phyloP scores from a whole-genome alignment of 106 monocot genomes.

The Dioscorea alata region DNA sequence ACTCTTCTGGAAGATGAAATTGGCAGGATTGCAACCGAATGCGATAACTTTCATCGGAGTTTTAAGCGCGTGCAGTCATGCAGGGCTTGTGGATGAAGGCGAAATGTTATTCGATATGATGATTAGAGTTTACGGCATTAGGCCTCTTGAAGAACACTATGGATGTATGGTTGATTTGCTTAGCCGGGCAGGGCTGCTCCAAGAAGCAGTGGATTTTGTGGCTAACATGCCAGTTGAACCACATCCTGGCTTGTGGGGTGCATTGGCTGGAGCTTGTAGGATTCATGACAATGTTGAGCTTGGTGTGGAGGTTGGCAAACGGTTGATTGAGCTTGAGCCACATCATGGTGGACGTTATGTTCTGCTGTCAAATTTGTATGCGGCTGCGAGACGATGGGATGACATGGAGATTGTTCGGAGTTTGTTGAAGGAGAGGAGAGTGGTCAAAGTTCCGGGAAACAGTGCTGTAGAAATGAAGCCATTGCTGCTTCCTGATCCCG shows the following conservation, averaged over 20 bases:
- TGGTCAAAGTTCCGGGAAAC: conserved; percentile 37
- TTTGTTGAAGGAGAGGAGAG: conserved; percentile 41
- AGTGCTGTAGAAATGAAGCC: conserved; percentile 25
- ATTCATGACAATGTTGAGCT: conserved; percentile 43
- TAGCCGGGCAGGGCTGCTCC: conserved; percentile 45
- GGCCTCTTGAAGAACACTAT: conserved; percentile 57
- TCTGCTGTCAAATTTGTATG: conserved; percentile 57
- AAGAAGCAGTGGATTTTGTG: conserved; percentile 50
- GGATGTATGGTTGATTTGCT: conserved; percentile 75
- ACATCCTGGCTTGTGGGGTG: conserved; percentile 46
- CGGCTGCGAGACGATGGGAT: conserved; percentile 54
- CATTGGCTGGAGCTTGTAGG: conserved; percentile 57
- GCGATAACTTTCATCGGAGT: conserved; percentile 48
- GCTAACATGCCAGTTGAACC: conserved; percentile 51
- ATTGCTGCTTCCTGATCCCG: too few relatives aligned
- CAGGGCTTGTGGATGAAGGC: conserved; percentile 52
- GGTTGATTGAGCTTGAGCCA: conserved; percentile 52
- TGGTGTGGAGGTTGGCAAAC: conserved; percentile 44
- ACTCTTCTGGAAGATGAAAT: conserved; percentile 60
- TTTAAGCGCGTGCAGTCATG: conserved; percentile 56
- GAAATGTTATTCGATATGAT: conserved; percentile 40
- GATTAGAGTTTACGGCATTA: conserved; percentile 29
- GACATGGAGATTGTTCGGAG: conserved; percentile 40
- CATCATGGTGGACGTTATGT: conserved; percentile 46
- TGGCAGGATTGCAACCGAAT: conserved; percentile 32